phyloP scores from a whole-genome alignment of 257 asterid species.

The Solanum pennellii region DNA sequence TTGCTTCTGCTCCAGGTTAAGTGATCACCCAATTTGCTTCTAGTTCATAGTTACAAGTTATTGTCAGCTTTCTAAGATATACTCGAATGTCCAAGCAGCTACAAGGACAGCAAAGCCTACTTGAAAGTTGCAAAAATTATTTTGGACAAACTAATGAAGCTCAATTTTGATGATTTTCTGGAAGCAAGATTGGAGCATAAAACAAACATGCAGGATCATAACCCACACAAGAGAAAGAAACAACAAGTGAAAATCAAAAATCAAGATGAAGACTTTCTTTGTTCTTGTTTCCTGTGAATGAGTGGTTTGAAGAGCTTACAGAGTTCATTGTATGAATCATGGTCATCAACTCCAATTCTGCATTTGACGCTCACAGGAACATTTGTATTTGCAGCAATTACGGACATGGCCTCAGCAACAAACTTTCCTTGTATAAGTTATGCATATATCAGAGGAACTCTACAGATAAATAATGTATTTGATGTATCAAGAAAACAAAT shows the following conservation, averaged over 20 bases:
- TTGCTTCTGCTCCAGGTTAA: background rate
- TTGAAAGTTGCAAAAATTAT: background rate
- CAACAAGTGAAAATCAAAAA: background rate
- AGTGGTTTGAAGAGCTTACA: constrained; percentile 44
- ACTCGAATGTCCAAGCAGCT: background rate
- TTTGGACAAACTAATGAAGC: background rate
- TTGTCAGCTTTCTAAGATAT: background rate
- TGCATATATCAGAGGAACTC: constrained; percentile 26
- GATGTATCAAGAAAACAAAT: background rate
- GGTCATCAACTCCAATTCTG: constrained; percentile 91
- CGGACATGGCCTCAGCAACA: constrained; percentile 96
- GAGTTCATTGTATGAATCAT: constrained; percentile 78
- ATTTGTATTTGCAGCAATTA: constrained; percentile 75
- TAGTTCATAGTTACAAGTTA: background rate
- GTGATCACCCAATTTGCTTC: background rate
- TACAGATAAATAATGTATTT: background rate
- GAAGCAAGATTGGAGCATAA: background rate
- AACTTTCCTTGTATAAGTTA: constrained; percentile 65
- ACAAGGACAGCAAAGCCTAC: background rate
- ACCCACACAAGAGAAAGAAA: background rate
- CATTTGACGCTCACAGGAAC: constrained; percentile 95
- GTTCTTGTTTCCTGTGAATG: background rate
- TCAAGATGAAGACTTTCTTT: background rate
- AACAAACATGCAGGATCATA: background rate
- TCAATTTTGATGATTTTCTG: background rate